Evolutionary conservation across 176 grass and related monocot genomes (phyloP).

Genomic region (Paspalum notatum): DNA sequence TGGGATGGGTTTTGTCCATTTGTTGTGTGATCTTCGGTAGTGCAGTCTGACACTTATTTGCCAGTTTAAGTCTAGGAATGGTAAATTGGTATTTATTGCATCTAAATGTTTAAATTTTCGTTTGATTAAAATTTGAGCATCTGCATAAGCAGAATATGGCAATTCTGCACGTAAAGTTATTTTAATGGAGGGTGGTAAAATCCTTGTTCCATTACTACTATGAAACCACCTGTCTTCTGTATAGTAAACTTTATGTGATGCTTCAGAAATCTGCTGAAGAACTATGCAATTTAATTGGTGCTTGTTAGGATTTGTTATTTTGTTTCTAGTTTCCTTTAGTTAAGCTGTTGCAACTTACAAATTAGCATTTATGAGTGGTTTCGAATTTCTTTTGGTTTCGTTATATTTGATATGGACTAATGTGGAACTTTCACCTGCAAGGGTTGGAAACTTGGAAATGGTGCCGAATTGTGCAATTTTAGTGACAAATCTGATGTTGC

Average conservation of each 20-base stretch:
- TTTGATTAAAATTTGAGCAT: not conserved
- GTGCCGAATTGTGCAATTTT: not conserved
- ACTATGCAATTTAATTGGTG: not conserved
- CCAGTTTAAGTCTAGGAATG: not conserved
- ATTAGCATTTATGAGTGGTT: conserved; percentile 12
- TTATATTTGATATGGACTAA: not conserved
- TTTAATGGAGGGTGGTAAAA: not conserved
- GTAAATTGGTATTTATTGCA: not conserved
- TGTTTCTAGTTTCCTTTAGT: not conserved
- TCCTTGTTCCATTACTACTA: not conserved
- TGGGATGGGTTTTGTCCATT: not conserved
- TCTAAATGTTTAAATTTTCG: not conserved
- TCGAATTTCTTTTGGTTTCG: not conserved
- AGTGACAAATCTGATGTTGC: not conserved
- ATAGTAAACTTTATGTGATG: not conserved
- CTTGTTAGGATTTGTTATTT: not conserved
- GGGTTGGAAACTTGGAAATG: not conserved
- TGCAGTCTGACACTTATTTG: not conserved
- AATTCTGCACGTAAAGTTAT: not conserved
- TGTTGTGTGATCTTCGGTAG: not conserved
- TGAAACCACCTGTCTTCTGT: not conserved
- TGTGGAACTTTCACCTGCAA: not conserved
- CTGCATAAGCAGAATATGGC: not conserved
- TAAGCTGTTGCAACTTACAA: not conserved
- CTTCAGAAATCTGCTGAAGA: not conserved